Evolutionary conservation across 805 yeast species (phyloP).

Genomic region (Ogataea pilisensis): DNA sequence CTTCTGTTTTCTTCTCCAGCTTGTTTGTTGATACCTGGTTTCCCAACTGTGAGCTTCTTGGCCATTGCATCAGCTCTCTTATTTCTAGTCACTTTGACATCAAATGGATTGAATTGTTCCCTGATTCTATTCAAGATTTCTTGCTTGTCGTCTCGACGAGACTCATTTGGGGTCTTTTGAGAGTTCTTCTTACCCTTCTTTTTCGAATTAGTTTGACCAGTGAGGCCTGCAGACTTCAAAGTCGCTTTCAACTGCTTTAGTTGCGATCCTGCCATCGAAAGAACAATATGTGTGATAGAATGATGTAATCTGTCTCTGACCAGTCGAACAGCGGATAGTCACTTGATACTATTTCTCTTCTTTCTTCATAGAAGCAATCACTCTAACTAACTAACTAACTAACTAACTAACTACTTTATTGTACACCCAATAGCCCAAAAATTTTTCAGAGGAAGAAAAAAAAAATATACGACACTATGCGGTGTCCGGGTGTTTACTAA

Average conservation of each 20-base stretch:
- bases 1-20: constrained; percentile 61
- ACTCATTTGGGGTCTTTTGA: constrained; percentile 55
- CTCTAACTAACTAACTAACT: too few species aligned
- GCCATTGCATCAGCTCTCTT: constrained; percentile 51
- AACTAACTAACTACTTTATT: too few species aligned
- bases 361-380: too few species aligned
- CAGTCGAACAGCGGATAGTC: too few species aligned
- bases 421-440: not conserved
- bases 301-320: too few species aligned
- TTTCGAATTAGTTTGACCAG: constrained; percentile 77
- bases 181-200: constrained; percentile 46
- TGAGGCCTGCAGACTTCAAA: constrained; percentile 70
- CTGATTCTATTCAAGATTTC: constrained; percentile 58
- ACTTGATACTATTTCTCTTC: too few species aligned
- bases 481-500: not conserved
- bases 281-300: not conserved
- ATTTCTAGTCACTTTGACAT: constrained; percentile 62
- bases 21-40: constrained; percentile 67
- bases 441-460: not conserved
- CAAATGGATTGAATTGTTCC: constrained; percentile 87
- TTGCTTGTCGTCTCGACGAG: constrained; percentile 65
- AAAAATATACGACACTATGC: not conserved
- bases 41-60: constrained; percentile 51
- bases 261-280: constrained; percentile 80
- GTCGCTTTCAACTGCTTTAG: constrained; percentile 77